phyloP scores from a whole-genome alignment of 2,329 filamentous ascomycete genomes.

The Beauveria asiatica region DNA sequence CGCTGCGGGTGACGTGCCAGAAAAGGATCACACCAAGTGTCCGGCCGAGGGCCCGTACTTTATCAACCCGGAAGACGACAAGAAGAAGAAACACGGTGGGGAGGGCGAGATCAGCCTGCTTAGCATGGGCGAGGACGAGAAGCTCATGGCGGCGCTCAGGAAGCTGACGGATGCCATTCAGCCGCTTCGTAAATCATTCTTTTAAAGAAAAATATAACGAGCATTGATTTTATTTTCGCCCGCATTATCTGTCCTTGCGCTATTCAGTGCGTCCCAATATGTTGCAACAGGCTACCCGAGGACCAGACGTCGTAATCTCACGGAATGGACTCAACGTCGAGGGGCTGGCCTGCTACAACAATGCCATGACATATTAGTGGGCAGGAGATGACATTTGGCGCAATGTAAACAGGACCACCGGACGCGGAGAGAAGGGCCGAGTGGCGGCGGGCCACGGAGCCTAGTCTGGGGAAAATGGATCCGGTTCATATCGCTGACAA shows the following conservation, averaged over 20 bases:
- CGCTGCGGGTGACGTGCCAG: slow-evolving; percentile 29
- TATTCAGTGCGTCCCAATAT: neutral
- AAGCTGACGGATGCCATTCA: slow-evolving; percentile 4
- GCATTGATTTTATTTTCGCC: too few relatives aligned
- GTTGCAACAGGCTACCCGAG: neutral
- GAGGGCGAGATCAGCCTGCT: neutral
- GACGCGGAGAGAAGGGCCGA: slow-evolving; percentile 4
- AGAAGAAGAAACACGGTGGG: neutral
- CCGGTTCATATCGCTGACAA: neutral
- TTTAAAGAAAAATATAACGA: neutral
- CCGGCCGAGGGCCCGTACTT: slow-evolving; percentile 32
- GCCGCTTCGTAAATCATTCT: neutral
- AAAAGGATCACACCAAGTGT: slow-evolving; percentile 24
- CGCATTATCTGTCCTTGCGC: neutral
- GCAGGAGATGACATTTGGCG: neutral
- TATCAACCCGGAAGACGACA: slow-evolving; percentile 19
- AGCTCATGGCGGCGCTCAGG: slow-evolving; percentile 3
- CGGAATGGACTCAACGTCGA: neutral
- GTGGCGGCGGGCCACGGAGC: neutral
- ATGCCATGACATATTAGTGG: neutral
- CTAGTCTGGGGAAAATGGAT: neutral
- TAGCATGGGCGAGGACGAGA: neutral
- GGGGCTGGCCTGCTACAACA: neutral
- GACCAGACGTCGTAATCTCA: neutral
- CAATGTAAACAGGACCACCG: neutral